Evolutionary conservation across 805 yeast species (phyloP).

Genomic region (Ogataea degrootiae): DNA sequence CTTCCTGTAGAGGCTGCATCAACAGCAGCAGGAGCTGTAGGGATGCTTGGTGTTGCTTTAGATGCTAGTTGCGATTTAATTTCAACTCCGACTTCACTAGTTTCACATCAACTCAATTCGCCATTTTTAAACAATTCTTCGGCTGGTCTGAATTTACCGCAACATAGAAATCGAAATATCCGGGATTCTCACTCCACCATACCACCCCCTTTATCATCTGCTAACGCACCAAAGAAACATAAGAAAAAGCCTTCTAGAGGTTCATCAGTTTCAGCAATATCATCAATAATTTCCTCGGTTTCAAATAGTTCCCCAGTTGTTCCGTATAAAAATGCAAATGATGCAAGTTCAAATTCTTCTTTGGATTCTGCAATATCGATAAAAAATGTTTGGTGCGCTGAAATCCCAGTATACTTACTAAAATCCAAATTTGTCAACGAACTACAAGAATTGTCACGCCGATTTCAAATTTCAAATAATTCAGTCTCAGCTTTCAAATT

Average conservation of each 20-base stretch:
- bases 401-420: constrained; percentile 12
- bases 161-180: not conserved
- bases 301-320: constrained; percentile 13
- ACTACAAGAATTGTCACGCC: constrained; percentile 14
- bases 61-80: not conserved
- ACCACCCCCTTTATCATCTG: not conserved
- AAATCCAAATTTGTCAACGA: constrained; percentile 21
- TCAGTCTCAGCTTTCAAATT: constrained; percentile 5
- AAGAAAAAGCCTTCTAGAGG: constrained; percentile 30
- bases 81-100: not conserved
- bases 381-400: constrained; percentile 11
- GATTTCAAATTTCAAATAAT: constrained; percentile 2
- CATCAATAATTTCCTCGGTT: constrained; percentile 32
- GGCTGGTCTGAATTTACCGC: not conserved
- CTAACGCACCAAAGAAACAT: constrained; percentile 13
- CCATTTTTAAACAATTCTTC: not conserved
- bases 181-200: not conserved
- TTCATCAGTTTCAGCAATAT: constrained; percentile 29
- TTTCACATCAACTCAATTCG: not conserved
- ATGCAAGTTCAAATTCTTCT: not conserved
- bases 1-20: not conserved
- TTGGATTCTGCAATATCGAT: not conserved
- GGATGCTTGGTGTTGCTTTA: too few species aligned
- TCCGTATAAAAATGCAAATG: not conserved
- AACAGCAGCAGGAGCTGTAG: not conserved